Base-by-base conservation (phyloP, 2,329 filamentous ascomycete genomes). In the Alternaria hordeiaustralica region DNA sequence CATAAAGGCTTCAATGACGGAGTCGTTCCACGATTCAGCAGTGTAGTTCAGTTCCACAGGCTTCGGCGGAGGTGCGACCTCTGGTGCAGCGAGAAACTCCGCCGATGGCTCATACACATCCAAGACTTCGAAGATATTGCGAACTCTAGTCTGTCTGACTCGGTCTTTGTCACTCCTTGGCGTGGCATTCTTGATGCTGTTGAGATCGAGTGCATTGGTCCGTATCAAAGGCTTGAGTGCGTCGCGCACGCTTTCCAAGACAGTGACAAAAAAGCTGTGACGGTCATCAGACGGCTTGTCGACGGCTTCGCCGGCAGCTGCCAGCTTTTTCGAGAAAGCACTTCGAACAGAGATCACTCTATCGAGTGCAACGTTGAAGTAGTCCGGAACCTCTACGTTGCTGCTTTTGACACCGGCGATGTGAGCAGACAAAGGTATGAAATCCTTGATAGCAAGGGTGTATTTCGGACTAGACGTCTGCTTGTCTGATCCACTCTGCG, bases 51-150 rank as follows among this genome's bases (percentile, higher is more conserved):
- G 33, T 36, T 36, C 0, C 33, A 36, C 0, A 36, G 33, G 33
- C 0, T 36, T 36, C 0, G 33, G 33, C 7, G 33, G 15, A 36
- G 33, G 33, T 36, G 0, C 33, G 0, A 36, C 33, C 0, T 36
- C 33, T n/a, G 33, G 33, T 36, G 33, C 33, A 36, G 33, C 33
- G 0, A 36, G 0, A 0, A 36, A 36, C 33, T 36, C 33, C 15
- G 33, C 15, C 33, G 33, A 36, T 36, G 33, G 33, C 33, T 36
- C 33, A 36, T 36, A 36, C 0, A 36, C 7, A 36, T 36, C 33
- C 33, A 36, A 36, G 0, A 36, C 33, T 0, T 36, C 33, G 33
- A 36, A 36, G 15, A 36, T 10, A 0, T 36, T 36, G 33, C 33
- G 33, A 36, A 36, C 0, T 36, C 15, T 0, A 36, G 33, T 36